Percentiles rank a stretch among this genome's conserved stretches.
Conservation (phyloP, 163 green algal species). For the Chlorella variabilis region DNA sequence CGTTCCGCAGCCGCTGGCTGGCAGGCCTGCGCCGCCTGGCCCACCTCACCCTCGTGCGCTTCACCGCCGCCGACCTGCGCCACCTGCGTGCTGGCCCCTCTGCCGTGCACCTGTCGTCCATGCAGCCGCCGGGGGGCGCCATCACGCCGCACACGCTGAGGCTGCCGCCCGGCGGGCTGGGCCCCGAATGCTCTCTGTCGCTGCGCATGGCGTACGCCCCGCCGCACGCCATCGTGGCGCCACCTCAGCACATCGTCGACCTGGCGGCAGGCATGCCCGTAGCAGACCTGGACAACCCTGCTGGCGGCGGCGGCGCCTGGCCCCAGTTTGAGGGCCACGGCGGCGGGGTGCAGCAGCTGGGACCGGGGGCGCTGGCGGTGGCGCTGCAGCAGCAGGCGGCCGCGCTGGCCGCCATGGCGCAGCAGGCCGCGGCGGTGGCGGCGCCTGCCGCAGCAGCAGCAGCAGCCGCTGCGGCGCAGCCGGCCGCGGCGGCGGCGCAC, state of each 20-base stretch:
- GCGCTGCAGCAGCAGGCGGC: slow-evolving; percentile 22
- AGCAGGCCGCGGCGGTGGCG: not conserved
- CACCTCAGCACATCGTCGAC: too few species aligned
- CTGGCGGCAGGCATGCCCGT: too few species aligned
- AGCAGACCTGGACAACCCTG: too few species aligned
- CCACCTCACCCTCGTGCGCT: slow-evolving; percentile 1
- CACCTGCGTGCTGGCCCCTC: not conserved
- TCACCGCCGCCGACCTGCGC: slow-evolving; percentile 10
- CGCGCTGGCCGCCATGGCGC: not conserved
- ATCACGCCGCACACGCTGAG: not conserved
- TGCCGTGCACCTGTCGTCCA: not conserved
- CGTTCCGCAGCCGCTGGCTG: slow-evolving; percentile 25
- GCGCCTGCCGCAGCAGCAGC: not conserved
- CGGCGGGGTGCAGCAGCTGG: too few species aligned
- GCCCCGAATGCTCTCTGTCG: not conserved
- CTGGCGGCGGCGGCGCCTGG: too few species aligned
- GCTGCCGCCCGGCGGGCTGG: slow-evolving; percentile 26
- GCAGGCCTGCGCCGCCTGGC: not conserved
- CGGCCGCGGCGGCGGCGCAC: not conserved
- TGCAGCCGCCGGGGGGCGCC: slow-evolving; percentile 4
- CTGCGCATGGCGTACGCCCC: slow-evolving; percentile 22
- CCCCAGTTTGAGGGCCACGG: too few species aligned
- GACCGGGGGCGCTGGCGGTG: not conserved
- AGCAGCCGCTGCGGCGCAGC: not conserved
- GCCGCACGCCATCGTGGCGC: not conserved